Base-by-base conservation (phyloP, 768 basidiomycete species). In the Botryobasidium botryosum region DNA sequence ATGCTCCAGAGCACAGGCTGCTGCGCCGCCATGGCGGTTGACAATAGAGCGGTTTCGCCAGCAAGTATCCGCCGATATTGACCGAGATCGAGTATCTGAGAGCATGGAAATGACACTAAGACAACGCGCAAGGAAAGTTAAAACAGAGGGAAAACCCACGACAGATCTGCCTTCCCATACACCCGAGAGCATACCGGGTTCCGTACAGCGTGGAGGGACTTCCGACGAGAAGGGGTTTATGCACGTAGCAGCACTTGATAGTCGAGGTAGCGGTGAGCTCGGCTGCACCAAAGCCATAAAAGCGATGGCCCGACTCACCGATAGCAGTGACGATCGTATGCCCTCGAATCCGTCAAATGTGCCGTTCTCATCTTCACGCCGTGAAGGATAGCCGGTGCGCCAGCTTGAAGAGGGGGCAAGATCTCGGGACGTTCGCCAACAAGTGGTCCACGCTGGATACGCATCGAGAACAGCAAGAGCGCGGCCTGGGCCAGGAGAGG, bases 1-100 rank as follows among this genome's bases (percentile, higher is more conserved):
- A 94, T 62, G 54, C 77, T 80, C 87, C 88, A 92, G 0, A 87
- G 86, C 56, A 94, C 90, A 15, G 73, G 75, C 59, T 96, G 88
- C 52, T 79, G 73, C 1, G 79, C 85, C 21, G 84, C 75, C 39
- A 77, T 65, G 37, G 79, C 78, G 35, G 75, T 72, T 52, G 81
- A 75, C 17, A 92, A 61, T n/a, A 82, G 85, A 5, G 70, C 66
- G n/a, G 84, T 32, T 28, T 59, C 53, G 1, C 64, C 64, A 18
- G 56, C 58, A 6, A 65, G 52, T 61, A 64, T 66, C 46, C 61
- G 62, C 38, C 62, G 67, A 46, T 91, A 67, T 18, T 71, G 69
- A 20, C 79, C 77, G 55, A 92, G 96, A 5, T 80, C 77, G 31
- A 74, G 73, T 57, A 94, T 96, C 52, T 87, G 43, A n/a, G n/a